Evolutionary conservation across 2,329 filamentous ascomycete genomes (phyloP), one percentile per base, ranked within the genome.

Genomic region (Alternaria postmessia): DNA sequence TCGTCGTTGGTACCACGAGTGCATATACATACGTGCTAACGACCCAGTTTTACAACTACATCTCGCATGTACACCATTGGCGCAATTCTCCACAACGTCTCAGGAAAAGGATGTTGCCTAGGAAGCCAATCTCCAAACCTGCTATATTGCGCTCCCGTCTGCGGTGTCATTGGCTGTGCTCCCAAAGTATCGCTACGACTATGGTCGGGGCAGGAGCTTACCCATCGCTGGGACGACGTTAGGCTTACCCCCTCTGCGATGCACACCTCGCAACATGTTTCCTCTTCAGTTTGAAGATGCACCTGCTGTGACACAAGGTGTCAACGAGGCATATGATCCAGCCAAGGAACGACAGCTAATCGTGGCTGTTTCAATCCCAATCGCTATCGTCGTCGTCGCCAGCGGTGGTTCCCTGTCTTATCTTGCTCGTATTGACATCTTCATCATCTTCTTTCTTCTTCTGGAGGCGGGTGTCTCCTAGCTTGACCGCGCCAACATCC

Each of bases 401-500:
- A 54, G 63, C 68, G 3, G 49, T 82, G 74, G 64, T 71, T 9
- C 75, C 68, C 57, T 73, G 73, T 44, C 68, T 83, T 84, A 68
- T 84, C 84, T 64, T 81, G 83, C 70, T 83, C 82, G 70, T 85
- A 83, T 52, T 82, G 24, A 26, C 24, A 82, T 72, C 84, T 84
- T 63, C 81, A 77, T 66, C 80, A 70, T 48, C 86, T 42, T 89
- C 88, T 62, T 88, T 85, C 51, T 67, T 70, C 2, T 87, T 86
- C 66, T 86, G 82, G 36, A 97, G 83, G 55, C 95, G 88, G 79
- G 92, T 86, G 76, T 99, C 95, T 58, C 88, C 90, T 51, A 89
- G 85, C 54, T 89, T 87, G 16, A 98, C 83, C 2, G 93, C 94
- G 3, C 93, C 93, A 38, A 96, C 84, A 48, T 93, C 90, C 2